phyloP scores from a whole-genome alignment of 2,329 filamentous ascomycete species.

The Claviceps maximensis region DNA sequence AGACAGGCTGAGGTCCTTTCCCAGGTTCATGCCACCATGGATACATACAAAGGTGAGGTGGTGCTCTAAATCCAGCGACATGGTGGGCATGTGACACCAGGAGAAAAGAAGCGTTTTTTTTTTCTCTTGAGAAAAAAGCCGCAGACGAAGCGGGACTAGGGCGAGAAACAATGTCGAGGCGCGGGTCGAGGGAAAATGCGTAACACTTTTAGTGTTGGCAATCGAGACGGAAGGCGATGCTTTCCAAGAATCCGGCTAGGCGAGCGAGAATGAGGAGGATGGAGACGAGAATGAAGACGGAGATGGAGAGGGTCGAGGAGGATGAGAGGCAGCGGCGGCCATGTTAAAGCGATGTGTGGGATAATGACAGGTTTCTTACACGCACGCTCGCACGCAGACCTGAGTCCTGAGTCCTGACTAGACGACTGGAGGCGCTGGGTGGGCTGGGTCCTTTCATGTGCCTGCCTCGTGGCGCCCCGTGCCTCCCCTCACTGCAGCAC shows the following conservation, averaged over 20 bases:
- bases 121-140: background rate
- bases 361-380: constrained; percentile 3
- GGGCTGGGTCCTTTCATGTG: constrained; percentile 1
- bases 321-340: background rate
- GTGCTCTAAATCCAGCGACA: constrained; percentile 67
- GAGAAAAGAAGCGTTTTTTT: background rate
- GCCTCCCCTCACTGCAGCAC: background rate
- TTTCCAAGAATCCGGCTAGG: background rate
- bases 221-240: background rate
- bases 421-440: background rate
- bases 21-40: background rate
- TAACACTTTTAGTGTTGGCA: background rate
- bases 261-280: constrained; percentile 1
- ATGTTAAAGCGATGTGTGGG: constrained; percentile 1
- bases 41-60: constrained; percentile 59
- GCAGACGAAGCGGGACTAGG: background rate
- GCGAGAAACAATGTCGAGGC: constrained; percentile 4
- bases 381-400: background rate
- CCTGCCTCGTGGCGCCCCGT: background rate
- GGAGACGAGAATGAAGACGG: no score
- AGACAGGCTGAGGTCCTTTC: background rate
- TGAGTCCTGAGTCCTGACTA: background rate
- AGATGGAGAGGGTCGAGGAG: background rate
- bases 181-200: background rate
- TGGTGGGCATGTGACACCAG: constrained; percentile 18